Evolutionary conservation across 345 rosid species (phyloP), one percentile per base, ranked within the genome.

Genomic region (Boechera retrofracta): DNA sequence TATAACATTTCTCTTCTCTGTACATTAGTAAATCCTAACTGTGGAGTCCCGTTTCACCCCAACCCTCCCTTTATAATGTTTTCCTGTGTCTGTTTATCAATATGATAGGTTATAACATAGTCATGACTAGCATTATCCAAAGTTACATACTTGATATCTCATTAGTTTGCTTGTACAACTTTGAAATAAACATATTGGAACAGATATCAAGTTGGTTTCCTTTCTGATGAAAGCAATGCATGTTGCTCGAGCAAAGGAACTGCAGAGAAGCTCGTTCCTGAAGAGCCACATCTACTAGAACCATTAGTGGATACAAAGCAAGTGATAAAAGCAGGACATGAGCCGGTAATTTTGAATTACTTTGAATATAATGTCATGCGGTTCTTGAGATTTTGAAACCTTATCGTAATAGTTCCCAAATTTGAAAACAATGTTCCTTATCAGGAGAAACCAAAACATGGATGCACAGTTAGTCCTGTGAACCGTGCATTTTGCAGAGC

Each of bases 361-460:
- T 26, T 61, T 61, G 33, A 45, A 56, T 35, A 57, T 6, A n/a
- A 51, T 44, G 6, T 62, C 80, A 62, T 62, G 21, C 0, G 1
- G 39, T 61, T 33, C 42, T 66, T 49, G 49, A 32, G 36, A 24
- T 32, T 69, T 35, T 32, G 28, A 41, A 12, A 12, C 12, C 53
- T 52, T 63, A 32, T 38, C n/a, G 0, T n/a, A n/a, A 29, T 32
- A 9, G 16, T 73, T 21, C 5, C 33, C 28, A 75, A 9, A 65
- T 56, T 66, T 57, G 42, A 33, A 47, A 38, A 18, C 36, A 8
- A 48, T 10, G 29, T 18, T 18, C 41, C 63, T 73, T 73, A 77
- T 66, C 86, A 88, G 92, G 92, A 89, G 69, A 85, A 84, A 79
- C 54, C 81, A 39, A 86, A 75, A 74, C 69, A 80, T 81, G 76